Evolutionary conservation across 2,329 filamentous ascomycete genomes (phyloP).

Genomic region (Ophiocordyceps sinensis): DNA sequence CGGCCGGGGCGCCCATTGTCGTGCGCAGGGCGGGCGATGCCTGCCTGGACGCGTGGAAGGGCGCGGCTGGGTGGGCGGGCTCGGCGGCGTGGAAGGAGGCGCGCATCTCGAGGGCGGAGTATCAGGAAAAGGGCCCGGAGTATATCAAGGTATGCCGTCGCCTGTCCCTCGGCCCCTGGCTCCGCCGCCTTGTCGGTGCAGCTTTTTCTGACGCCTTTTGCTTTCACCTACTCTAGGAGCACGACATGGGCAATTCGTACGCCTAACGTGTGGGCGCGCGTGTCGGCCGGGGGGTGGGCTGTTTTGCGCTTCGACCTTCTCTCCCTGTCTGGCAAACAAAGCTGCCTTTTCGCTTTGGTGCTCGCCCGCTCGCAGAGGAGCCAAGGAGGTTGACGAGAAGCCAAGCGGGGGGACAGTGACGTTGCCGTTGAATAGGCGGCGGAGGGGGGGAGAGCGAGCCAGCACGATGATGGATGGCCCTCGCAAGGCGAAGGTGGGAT

Average conservation of each 20-base stretch:
- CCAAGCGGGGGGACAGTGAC: no score
- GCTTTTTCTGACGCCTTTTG: neutral
- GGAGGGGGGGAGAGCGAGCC: no score
- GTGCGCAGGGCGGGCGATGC: constrained; percentile 65
- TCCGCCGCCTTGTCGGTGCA: neutral
- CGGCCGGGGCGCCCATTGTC: constrained; percentile 49
- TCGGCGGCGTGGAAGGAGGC: constrained; percentile 43
- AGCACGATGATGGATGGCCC: no score
- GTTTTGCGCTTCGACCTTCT: no score
- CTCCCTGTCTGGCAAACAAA: no score
- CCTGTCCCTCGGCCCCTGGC: constrained; percentile 2
- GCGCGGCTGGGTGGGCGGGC: constrained; percentile 74
- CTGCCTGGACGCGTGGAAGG: constrained; percentile 81
- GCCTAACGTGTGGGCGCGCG: constrained; percentile 14
- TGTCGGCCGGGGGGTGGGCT: no score
- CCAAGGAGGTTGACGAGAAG: no score
- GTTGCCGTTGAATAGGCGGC: no score
- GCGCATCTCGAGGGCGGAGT: constrained; percentile 68
- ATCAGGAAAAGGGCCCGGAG: constrained; percentile 79
- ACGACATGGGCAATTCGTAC: constrained; percentile 51
- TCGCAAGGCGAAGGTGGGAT: no score
- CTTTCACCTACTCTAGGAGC: constrained; percentile 33
- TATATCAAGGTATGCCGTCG: constrained; percentile 62
- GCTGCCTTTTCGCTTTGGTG: no score
- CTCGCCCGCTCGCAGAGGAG: no score